phyloP scores from a whole-genome alignment of 345 rosid species.

The Brassica rapa region DNA sequence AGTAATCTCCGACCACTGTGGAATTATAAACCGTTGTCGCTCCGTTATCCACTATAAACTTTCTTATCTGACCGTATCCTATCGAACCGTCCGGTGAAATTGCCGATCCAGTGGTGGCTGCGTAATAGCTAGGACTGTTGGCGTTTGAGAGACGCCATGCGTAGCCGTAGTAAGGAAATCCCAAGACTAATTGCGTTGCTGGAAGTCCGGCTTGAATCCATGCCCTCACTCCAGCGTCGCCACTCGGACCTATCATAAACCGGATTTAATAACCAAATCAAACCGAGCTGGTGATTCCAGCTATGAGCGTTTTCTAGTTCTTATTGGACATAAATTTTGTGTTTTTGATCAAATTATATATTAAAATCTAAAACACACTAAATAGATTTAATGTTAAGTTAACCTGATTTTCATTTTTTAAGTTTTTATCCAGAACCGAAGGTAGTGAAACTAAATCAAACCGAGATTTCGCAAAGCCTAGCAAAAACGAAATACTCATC shows the following conservation, averaged over 20 bases:
- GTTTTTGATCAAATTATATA: not conserved
- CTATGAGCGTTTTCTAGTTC: not conserved
- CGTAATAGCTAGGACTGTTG: not conserved
- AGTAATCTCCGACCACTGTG: slow-evolving; percentile 42
- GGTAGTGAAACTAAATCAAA: not conserved
- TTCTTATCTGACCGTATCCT: not conserved
- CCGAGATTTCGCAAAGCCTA: not conserved
- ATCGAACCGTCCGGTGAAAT: not conserved
- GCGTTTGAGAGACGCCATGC: slow-evolving; percentile 1
- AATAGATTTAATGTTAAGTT: not conserved
- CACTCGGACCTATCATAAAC: not conserved
- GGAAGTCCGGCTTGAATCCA: not conserved
- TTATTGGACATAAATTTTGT: not conserved
- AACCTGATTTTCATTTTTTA: not conserved
- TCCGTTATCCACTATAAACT: not conserved
- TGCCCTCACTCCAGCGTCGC: not conserved
- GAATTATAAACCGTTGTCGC: not conserved
- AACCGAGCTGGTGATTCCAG: not conserved
- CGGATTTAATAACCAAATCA: not conserved
- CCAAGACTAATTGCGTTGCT: not conserved
- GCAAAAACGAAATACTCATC: not conserved
- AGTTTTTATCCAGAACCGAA: not conserved
- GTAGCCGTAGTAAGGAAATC: not conserved
- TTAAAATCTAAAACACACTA: not conserved
- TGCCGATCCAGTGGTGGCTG: not conserved